Evolutionary conservation across 306 rosid genomes (phyloP).

Genomic region (Begonia fuchsioides): DNA sequence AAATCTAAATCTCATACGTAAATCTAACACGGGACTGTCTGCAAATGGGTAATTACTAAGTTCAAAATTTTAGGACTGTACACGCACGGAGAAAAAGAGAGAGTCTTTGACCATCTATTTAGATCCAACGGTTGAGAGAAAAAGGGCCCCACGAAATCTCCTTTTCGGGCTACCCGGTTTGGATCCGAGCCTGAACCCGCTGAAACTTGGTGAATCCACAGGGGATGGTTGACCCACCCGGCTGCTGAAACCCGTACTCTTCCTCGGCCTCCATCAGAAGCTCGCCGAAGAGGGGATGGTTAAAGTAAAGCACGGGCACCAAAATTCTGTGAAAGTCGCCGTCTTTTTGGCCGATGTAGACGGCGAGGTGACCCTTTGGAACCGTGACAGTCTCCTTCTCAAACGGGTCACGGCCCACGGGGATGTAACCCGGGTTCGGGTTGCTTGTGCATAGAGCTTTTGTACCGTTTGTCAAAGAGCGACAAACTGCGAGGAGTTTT

Average conservation of each 20-base stretch:
- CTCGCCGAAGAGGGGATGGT: slow-evolving; percentile 70
- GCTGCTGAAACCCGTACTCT: slow-evolving; percentile 62
- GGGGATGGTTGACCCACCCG: slow-evolving; percentile 81
- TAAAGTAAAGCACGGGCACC: slow-evolving; percentile 80
- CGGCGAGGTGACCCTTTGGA: slow-evolving; percentile 83
- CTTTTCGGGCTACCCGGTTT: slow-evolving; percentile 30
- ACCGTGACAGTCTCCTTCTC: slow-evolving; percentile 15
- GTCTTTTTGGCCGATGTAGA: slow-evolving; percentile 70
- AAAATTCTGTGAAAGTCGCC: slow-evolving; percentile 60
- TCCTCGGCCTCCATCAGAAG: slow-evolving; percentile 59
- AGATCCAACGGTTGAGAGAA: slow-evolving; percentile 3
- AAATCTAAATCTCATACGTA: too few species aligned
- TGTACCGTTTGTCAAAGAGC: slow-evolving; percentile 31
- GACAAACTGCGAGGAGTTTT: slow-evolving; percentile 52
- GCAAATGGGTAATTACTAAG: too few species aligned
- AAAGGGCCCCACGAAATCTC: slow-evolving; percentile 23
- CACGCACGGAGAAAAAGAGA: too few species aligned
- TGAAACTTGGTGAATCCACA: slow-evolving; percentile 66
- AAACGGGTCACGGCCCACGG: slow-evolving; percentile 23
- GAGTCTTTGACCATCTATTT: neutral
- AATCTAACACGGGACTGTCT: too few species aligned
- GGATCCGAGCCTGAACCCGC: slow-evolving; percentile 54
- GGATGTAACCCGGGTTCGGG: slow-evolving; percentile 24
- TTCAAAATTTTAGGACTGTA: slow-evolving; percentile 9
- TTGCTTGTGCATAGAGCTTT: slow-evolving; percentile 27